These are phyloP conservation scores for Hondaea fermentalgiana DNA, from an alignment of 108 stramenopile species.

Conservation along the genomic window DNA sequence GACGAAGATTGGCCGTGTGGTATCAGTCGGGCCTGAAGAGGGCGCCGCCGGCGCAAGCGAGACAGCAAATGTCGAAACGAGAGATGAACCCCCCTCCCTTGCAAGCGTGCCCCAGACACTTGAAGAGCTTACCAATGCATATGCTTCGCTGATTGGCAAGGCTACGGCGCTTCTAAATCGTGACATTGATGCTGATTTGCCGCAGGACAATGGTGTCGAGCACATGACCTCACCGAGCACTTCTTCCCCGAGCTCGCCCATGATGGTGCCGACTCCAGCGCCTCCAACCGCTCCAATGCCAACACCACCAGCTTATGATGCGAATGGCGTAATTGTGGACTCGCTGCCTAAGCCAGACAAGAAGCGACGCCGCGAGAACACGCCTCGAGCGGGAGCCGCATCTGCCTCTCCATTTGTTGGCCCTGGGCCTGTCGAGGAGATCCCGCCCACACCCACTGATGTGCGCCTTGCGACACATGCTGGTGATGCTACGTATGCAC, in stretches of 20 bases:
- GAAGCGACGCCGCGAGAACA: background rate
- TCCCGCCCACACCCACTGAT: too few species aligned
- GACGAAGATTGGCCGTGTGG: too few species aligned
- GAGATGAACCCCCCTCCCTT: background rate
- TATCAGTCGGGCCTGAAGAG: too few species aligned
- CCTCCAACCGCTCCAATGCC: background rate
- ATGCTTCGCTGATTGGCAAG: background rate
- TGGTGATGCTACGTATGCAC: too few species aligned
- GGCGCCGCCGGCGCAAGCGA: background rate
- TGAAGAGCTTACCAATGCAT: background rate
- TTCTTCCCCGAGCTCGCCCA: background rate
- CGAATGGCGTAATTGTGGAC: background rate
- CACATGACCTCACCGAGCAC: background rate
- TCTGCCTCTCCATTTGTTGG: background rate
- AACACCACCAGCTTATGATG: background rate
- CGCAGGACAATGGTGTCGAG: background rate
- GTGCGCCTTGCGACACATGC: too few species aligned
- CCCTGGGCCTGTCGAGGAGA: too few species aligned
- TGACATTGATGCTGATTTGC: background rate
- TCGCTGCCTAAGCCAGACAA: background rate
- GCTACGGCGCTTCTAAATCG: background rate
- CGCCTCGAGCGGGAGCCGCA: background rate
- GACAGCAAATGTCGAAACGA: background rate
- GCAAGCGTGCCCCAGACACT: background rate
- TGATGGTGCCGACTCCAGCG: background rate